Percentiles rank a stretch among this genome's conserved stretches.
These are phyloP conservation scores for Cephaloascus albidus DNA, from an alignment of 805 yeast genomes.

Conservation along the genomic window DNA sequence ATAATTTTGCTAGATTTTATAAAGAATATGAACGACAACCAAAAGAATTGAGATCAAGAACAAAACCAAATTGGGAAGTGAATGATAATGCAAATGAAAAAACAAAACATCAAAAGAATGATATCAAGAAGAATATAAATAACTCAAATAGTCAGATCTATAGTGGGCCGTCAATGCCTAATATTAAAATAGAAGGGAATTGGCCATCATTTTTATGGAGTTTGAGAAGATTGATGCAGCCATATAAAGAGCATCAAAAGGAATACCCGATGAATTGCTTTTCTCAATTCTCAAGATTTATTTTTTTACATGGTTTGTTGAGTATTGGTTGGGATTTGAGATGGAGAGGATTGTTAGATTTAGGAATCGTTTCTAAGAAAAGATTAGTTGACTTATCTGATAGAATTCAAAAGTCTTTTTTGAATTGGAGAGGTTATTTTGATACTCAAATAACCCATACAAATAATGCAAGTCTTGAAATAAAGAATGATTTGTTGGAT, in stretches of 20 bases:
- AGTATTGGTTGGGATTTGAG: constrained; percentile 21
- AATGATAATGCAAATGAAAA: constrained; percentile 1
- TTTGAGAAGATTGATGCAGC: constrained; percentile 19
- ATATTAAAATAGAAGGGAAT: constrained; percentile 15
- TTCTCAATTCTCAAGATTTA: constrained; percentile 23
- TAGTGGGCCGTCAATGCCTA: constrained; percentile 7
- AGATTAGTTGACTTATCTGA: constrained; percentile 15
- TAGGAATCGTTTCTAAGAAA: constrained; percentile 21
- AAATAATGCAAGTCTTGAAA: constrained; percentile 6
- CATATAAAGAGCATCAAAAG: constrained; percentile 15
- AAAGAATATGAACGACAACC: constrained; percentile 16
- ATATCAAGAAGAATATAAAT: neutral
- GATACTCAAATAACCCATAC: constrained; percentile 19
- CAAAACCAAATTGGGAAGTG: constrained; percentile 1
- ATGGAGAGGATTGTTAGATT: constrained; percentile 17
- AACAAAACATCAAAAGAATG: neutral
- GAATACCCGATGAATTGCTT: constrained; percentile 24
- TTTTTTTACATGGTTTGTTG: constrained; percentile 25
- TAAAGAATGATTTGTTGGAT: neutral
- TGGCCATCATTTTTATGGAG: constrained; percentile 29
- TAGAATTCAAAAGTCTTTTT: constrained; percentile 19
- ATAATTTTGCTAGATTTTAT: constrained; percentile 10
- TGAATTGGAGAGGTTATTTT: constrained; percentile 25
- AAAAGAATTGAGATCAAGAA: constrained; percentile 5
- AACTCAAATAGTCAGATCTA: neutral